phyloP scores from a whole-genome alignment of 176 grass and related monocot genomes.

The Cymbopogon citratus region DNA sequence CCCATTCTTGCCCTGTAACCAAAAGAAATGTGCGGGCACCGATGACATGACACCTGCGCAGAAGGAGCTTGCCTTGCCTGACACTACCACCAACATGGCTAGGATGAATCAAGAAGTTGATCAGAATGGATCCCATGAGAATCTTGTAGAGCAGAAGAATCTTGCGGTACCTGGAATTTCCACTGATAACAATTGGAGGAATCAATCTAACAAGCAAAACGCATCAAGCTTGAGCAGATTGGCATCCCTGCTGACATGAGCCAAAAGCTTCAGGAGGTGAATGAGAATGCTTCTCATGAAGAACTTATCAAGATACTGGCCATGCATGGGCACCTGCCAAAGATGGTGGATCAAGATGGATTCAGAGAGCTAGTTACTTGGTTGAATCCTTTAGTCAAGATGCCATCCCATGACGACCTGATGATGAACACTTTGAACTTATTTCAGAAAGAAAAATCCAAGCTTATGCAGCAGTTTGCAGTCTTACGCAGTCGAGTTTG shows the following conservation, averaged over 20 bases:
- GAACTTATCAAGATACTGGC: constrained; percentile 17
- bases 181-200: background rate
- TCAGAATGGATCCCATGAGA: background rate
- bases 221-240: background rate
- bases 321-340: constrained; percentile 12
- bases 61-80: background rate
- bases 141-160: background rate
- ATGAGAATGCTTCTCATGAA: background rate
- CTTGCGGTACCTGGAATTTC: background rate
- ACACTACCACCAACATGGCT: background rate
- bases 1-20: background rate
- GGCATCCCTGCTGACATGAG: background rate
- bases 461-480: constrained; percentile 32
- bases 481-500: constrained; percentile 8
- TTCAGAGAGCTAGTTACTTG: constrained; percentile 22
- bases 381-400: constrained; percentile 20
- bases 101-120: background rate
- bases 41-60: background rate
- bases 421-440: background rate
- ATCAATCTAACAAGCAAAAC: background rate
- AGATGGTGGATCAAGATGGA: background rate
- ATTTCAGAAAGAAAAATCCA: constrained; percentile 27
- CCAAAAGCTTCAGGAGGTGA: background rate
- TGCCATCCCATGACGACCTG: background rate
- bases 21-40: constrained; percentile 5